Conservation (phyloP, 129 eudicot genomes). For the Flaveria ramosissima region DNA sequence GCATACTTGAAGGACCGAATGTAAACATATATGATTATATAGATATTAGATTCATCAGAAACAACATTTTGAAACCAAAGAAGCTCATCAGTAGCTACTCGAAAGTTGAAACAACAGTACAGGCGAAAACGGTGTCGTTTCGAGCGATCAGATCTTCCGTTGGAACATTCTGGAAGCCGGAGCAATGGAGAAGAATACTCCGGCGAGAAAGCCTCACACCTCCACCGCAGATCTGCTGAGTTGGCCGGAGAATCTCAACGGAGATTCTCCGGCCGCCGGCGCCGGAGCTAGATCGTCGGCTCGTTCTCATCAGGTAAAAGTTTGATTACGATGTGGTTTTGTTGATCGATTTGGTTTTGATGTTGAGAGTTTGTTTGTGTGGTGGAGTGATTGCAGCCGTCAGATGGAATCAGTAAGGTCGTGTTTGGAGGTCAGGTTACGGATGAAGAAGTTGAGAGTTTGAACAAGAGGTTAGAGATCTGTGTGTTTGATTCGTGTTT, state of each 20-base stretch:
- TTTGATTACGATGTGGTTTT: neutral
- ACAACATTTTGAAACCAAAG: constrained; percentile 14
- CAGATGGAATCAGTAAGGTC: constrained; percentile 93
- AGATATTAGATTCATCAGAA: constrained; percentile 2
- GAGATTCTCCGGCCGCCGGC: constrained; percentile 52
- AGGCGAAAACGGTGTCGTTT: constrained; percentile 26
- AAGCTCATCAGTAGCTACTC: neutral
- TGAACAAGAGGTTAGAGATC: constrained; percentile 71
- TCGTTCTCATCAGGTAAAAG: constrained; percentile 65
- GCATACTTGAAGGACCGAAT: constrained; percentile 1
- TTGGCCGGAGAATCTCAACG: constrained; percentile 79
- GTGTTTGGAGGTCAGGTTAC: constrained; percentile 98
- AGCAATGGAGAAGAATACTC: constrained; percentile 66
- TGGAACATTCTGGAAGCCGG: constrained; percentile 21
- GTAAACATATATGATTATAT: constrained; percentile 1
- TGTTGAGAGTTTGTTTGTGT: neutral
- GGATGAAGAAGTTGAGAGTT: constrained; percentile 86
- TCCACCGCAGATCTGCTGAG: constrained; percentile 96
- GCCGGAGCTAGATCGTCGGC: constrained; percentile 44
- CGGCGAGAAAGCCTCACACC: constrained; percentile 88
- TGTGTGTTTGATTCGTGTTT: constrained; percentile 14
- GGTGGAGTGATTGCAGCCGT: constrained; percentile 57
- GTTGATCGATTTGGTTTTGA: neutral
- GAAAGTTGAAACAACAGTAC: neutral
- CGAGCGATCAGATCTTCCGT: constrained; percentile 7